Evolutionary conservation across 2,329 filamentous ascomycete genomes (phyloP).

Genomic region (Berkeleyomyces basicola): DNA sequence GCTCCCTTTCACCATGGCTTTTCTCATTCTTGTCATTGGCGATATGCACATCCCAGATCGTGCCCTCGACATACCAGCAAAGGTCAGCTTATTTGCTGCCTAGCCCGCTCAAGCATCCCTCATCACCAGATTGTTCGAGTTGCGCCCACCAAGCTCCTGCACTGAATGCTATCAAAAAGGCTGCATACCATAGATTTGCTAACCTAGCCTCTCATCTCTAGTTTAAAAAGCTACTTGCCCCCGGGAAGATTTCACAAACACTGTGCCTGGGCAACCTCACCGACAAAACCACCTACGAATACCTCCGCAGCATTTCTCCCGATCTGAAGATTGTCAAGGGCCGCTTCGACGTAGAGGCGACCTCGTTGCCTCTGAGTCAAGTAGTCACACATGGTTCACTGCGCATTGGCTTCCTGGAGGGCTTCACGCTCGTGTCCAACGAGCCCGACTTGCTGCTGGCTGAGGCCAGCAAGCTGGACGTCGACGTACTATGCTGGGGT

Average conservation of each 20-base stretch:
- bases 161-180: neutral
- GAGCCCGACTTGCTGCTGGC: conserved; percentile 51
- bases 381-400: conserved; percentile 49
- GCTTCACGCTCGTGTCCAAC: conserved; percentile 49
- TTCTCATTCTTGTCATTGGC: conserved; percentile 79
- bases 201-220: conserved; percentile 21
- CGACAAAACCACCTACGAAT: conserved; percentile 65
- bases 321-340: conserved; percentile 56
- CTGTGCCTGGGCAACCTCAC: conserved; percentile 68
- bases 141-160: neutral
- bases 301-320: conserved; percentile 57
- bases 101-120: neutral
- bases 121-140: neutral
- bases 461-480: conserved; percentile 51
- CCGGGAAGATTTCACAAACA: conserved; percentile 69
- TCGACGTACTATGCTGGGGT: conserved; percentile 53
- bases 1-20: conserved; percentile 47
- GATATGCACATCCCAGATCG: conserved; percentile 89
- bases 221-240: conserved; percentile 75
- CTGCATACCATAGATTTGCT: neutral
- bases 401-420: conserved; percentile 50
- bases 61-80: conserved; percentile 77
- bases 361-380: conserved; percentile 46
- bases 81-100: conserved; percentile 37
- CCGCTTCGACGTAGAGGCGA: conserved; percentile 49